A percentile compares a stretch with the other conserved stretches of the same genome.
phyloP scores from a whole-genome alignment of 805 yeast genomes.

The Ogataea nonfermentans region DNA sequence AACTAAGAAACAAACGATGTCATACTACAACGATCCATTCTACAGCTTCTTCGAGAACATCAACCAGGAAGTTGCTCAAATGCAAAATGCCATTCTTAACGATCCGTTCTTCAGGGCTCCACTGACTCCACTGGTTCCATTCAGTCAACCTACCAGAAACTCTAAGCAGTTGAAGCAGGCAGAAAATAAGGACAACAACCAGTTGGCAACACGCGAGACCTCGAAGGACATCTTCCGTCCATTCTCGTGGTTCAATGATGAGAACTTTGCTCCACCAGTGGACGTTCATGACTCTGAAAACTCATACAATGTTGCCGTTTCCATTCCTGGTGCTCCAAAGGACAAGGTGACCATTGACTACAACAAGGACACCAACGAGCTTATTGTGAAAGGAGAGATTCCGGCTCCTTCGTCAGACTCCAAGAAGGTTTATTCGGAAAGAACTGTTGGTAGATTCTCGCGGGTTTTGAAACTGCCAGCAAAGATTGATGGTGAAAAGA shows the following conservation, averaged over 20 bases:
- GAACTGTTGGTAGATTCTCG: constrained; percentile 35
- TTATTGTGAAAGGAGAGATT: constrained; percentile 44
- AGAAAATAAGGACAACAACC: constrained; percentile 7
- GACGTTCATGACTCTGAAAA: constrained; percentile 45
- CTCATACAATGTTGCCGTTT: constrained; percentile 40
- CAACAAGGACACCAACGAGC: constrained; percentile 43
- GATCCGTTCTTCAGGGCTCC: constrained; percentile 25
- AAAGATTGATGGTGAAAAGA: constrained; percentile 41
- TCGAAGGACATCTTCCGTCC: constrained; percentile 27
- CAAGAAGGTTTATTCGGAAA: constrained; percentile 22
- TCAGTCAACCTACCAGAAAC: constrained; percentile 1
- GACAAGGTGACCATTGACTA: constrained; percentile 45
- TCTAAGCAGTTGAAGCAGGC: constrained; percentile 3
- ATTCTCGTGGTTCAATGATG: constrained; percentile 29
- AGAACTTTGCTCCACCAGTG: constrained; percentile 39
- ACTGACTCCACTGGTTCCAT: constrained; percentile 2
- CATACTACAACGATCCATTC: constrained; percentile 37
- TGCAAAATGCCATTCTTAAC: constrained; percentile 36
- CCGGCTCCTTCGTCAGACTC: constrained; percentile 22
- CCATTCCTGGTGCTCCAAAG: constrained; percentile 48
- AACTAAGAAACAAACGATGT: constrained; percentile 6
- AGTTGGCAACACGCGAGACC: constrained; percentile 2
- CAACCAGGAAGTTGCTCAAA: constrained; percentile 40
- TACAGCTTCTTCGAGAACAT: constrained; percentile 43
- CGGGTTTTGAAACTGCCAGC: constrained; percentile 43